Conservation (phyloP, 768 basidiomycete genomes). For the Leccinum subgranulosum region DNA sequence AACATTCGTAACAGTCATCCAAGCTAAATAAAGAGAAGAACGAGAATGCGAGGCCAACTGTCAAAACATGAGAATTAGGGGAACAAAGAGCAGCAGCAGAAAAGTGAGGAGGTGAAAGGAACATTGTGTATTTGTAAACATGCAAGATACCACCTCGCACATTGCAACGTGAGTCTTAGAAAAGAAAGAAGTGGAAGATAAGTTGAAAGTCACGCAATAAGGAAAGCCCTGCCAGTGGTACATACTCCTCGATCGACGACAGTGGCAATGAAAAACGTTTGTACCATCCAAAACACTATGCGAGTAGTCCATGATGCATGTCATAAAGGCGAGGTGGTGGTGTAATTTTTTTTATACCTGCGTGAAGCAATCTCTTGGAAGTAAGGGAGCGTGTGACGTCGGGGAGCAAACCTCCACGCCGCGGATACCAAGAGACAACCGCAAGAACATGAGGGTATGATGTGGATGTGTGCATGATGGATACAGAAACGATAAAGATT, state of each 20-base stretch:
- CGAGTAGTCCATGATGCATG: slow-evolving; percentile 29
- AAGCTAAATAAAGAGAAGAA: slow-evolving; percentile 10
- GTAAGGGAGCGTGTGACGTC: slow-evolving; percentile 14
- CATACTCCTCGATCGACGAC: slow-evolving; percentile 14
- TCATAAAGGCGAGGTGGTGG: slow-evolving; percentile 18
- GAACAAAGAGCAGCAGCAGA: slow-evolving; percentile 10
- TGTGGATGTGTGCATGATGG: slow-evolving; percentile 29
- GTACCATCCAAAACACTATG: slow-evolving; percentile 24
- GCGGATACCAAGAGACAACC: slow-evolving; percentile 16
- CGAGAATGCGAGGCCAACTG: neutral
- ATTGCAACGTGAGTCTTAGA: slow-evolving; percentile 1
- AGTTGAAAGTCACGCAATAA: slow-evolving; percentile 23
- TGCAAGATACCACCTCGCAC: neutral
- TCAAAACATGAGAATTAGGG: slow-evolving; percentile 11
- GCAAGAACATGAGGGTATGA: slow-evolving; percentile 24
- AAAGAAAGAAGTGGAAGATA: slow-evolving; percentile 11
- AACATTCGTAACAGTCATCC: slow-evolving; percentile 26
- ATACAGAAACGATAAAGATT: slow-evolving; percentile 34
- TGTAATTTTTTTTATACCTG: slow-evolving; percentile 20
- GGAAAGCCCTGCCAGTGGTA: slow-evolving; percentile 21
- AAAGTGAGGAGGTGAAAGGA: slow-evolving; percentile 1
- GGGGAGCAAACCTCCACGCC: slow-evolving; percentile 14
- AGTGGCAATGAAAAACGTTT: slow-evolving; percentile 9
- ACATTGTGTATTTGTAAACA: slow-evolving; percentile 1
- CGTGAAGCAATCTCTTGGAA: slow-evolving; percentile 11